phyloP scores from a whole-genome alignment of 176 grass and related monocot species.

The Dactylis glomerata region DNA sequence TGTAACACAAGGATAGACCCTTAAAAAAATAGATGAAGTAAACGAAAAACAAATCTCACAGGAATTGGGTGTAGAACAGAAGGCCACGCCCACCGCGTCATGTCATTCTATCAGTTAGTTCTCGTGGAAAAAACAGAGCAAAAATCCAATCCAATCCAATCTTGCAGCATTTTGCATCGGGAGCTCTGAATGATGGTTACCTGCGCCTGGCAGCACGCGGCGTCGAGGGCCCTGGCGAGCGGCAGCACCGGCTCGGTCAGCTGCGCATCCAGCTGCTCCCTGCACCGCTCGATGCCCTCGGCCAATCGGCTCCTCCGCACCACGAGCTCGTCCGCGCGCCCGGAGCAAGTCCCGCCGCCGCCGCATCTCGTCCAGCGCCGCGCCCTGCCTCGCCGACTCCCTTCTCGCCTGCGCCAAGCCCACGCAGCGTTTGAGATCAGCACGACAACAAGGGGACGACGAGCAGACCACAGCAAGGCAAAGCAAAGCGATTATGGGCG shows the following conservation, averaged over 20 bases:
- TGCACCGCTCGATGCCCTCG: background rate
- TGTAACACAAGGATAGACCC: too few relatives aligned
- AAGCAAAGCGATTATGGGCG: background rate
- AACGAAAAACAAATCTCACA: too few relatives aligned
- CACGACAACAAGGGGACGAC: too few relatives aligned
- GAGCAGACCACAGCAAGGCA: background rate
- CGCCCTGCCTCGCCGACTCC: slow-evolving; percentile 32
- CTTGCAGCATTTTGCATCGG: background rate
- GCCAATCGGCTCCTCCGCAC: background rate
- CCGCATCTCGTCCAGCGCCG: slow-evolving; percentile 38
- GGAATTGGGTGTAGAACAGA: too few relatives aligned
- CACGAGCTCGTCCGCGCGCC: slow-evolving; percentile 2
- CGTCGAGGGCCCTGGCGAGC: slow-evolving; percentile 31
- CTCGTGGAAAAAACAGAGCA: too few relatives aligned
- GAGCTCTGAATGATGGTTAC: background rate
- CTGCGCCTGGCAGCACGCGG: slow-evolving; percentile 8
- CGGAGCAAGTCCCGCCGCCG: slow-evolving; percentile 19
- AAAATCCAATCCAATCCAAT: background rate
- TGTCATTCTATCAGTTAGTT: too few relatives aligned
- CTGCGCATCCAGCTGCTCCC: slow-evolving; percentile 30
- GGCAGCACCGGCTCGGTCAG: slow-evolving; percentile 40
- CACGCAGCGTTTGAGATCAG: too few relatives aligned
- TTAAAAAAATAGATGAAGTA: too few relatives aligned
- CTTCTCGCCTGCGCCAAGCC: slow-evolving; percentile 40
- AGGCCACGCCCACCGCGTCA: too few relatives aligned